These are phyloP conservation scores for Phylloporus sp. DNA, from an alignment of 768 basidiomycete species.

Conservation along the genomic window DNA sequence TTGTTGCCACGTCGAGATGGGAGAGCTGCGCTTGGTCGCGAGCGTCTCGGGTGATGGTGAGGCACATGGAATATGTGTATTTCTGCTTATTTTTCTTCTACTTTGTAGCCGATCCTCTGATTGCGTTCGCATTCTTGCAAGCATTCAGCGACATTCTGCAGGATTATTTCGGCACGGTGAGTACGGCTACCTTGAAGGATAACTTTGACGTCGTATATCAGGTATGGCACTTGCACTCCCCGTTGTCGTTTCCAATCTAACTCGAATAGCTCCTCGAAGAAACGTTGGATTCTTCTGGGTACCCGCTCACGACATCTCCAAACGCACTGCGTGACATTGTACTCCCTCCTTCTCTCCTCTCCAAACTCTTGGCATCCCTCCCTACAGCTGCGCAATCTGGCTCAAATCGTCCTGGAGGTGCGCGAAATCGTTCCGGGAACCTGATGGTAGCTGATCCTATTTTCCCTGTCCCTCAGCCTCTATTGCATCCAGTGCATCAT, in stretches of 20 bases:
- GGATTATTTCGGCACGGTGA: conserved; percentile 87
- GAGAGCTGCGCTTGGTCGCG: conserved; percentile 73
- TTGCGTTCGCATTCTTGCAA: conserved; percentile 85
- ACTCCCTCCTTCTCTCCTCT: conserved; percentile 82
- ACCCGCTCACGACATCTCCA: conserved; percentile 86
- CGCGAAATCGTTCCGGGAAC: neutral
- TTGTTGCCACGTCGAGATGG: conserved; percentile 77
- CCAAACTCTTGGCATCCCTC: conserved; percentile 53
- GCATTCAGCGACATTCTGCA: conserved; percentile 78
- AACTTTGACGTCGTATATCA: conserved; percentile 96
- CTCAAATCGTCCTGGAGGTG: conserved; percentile 29
- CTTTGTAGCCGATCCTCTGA: conserved; percentile 74
- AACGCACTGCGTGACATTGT: conserved; percentile 93
- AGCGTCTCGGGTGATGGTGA: conserved; percentile 83
- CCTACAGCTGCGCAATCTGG: conserved; percentile 24
- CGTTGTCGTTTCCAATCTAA: neutral
- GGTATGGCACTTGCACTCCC: conserved; percentile 38
- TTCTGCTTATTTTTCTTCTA: neutral
- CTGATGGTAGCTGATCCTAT: neutral
- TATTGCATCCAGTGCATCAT: conserved; percentile 35
- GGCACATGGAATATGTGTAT: neutral
- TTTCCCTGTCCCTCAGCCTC: conserved; percentile 14
- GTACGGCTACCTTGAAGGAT: conserved; percentile 74
- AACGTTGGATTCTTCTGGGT: conserved; percentile 89
- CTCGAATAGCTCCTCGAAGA: conserved; percentile 78